These are phyloP conservation scores for Aleurites moluccanus DNA, from an alignment of 441 rosid genomes.

Conservation along the genomic window DNA sequence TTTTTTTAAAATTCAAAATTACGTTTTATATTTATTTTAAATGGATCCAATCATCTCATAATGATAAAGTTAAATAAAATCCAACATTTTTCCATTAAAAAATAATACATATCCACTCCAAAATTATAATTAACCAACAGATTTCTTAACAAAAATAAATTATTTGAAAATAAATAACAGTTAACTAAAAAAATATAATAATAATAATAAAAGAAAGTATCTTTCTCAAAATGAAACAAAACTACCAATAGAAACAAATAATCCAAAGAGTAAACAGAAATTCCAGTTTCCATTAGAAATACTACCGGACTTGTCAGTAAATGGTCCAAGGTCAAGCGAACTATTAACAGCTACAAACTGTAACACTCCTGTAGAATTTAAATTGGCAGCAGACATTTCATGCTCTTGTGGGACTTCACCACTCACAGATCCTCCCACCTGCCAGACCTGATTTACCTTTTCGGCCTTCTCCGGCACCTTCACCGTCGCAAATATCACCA, in stretches of 20 bases:
- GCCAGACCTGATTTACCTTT: constrained; percentile 71
- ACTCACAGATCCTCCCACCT: constrained; percentile 48
- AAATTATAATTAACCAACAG: too few relatives aligned
- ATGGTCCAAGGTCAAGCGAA: neutral
- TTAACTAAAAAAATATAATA: too few relatives aligned
- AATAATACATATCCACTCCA: too few relatives aligned
- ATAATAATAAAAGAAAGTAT: too few relatives aligned
- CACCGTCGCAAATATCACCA: constrained; percentile 43
- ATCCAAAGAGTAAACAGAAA: neutral
- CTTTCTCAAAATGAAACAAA: neutral
- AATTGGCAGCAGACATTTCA: constrained; percentile 28
- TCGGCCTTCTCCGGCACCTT: constrained; percentile 45
- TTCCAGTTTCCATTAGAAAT: neutral
- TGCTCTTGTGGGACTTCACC: constrained; percentile 38
- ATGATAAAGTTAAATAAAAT: too few relatives aligned
- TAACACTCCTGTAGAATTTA: constrained; percentile 36
- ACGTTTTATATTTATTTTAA: too few relatives aligned
- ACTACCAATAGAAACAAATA: neutral
- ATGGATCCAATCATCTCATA: too few relatives aligned
- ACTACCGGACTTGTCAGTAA: neutral
- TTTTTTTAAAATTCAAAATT: too few relatives aligned
- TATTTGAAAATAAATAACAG: too few relatives aligned
- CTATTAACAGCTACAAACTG: constrained; percentile 31
- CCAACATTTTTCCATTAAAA: too few relatives aligned
- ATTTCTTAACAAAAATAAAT: too few relatives aligned